Percentiles rank a stretch among this genome's conserved stretches.
These are phyloP conservation scores for Elongisporangium undulatum DNA, from an alignment of 352 stramenopile genomes.

Conservation along the genomic window DNA sequence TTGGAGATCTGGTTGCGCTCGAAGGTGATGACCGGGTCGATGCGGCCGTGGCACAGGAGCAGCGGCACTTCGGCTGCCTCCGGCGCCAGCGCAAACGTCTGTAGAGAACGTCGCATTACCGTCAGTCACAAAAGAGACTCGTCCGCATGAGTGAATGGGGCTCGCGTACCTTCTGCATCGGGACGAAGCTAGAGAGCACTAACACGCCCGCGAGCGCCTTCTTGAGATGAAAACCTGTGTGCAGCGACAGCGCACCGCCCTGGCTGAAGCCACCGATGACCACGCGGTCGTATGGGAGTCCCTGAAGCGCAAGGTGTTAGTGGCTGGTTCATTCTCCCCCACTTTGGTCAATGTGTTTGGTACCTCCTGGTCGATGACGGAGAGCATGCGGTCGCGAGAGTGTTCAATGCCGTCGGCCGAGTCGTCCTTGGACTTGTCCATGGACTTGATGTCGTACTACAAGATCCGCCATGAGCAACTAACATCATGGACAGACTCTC, in stretches of 20 bases:
- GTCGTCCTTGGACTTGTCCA: constrained; percentile 86
- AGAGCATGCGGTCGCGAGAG: constrained; percentile 48
- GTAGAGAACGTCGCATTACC: no score
- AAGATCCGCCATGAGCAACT: neutral
- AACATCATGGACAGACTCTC: neutral
- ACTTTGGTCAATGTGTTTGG: neutral
- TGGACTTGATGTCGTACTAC: constrained; percentile 93
- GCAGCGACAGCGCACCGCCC: constrained; percentile 78
- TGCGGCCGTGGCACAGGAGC: constrained; percentile 67
- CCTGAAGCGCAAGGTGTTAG: constrained; percentile 11
- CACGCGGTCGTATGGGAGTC: constrained; percentile 86
- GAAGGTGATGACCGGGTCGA: constrained; percentile 45
- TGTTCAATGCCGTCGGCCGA: constrained; percentile 84
- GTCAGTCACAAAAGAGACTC: no score
- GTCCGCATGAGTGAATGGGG: no score
- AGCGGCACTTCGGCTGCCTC: constrained; percentile 49
- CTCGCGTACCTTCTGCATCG: constrained; percentile 28
- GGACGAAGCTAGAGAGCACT: constrained; percentile 69
- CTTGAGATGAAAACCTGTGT: constrained; percentile 64
- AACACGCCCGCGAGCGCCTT: constrained; percentile 61
- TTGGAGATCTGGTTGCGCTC: constrained; percentile 36
- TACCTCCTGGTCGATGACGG: constrained; percentile 74
- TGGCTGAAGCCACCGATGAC: constrained; percentile 94
- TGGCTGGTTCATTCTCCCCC: neutral
- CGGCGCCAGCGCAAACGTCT: constrained; percentile 37